These are phyloP conservation scores for Plasmodium gonderi DNA, from an alignment of 169 alveolate genomes.

Conservation along the genomic window DNA sequence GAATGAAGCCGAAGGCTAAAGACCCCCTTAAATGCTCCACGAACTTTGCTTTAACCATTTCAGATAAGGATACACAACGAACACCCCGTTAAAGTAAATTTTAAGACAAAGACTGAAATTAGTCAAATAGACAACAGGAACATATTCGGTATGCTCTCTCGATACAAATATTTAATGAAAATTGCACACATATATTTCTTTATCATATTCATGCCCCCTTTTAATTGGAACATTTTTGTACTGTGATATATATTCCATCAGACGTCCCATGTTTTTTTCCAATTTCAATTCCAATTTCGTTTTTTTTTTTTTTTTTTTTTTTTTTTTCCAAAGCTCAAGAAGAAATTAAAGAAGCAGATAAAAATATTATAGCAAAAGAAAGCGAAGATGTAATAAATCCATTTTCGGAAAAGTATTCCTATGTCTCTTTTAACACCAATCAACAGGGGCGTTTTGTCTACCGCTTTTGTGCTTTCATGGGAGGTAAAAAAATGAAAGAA, in stretches of 20 bases:
- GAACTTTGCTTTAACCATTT: too few relatives aligned
- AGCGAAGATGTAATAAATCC: constrained; percentile 61
- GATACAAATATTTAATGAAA: not conserved
- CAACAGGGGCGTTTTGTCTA: constrained; percentile 53
- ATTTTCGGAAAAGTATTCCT: constrained; percentile 44
- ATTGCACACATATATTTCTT: not conserved
- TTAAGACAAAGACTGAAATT: constrained; percentile 49
- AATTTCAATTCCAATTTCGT: not conserved
- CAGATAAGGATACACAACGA: constrained; percentile 63
- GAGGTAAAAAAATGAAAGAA: constrained; percentile 46
- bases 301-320: not conserved
- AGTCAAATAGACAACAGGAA: constrained; percentile 34
- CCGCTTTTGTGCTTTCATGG: constrained; percentile 51
- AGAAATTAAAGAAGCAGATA: constrained; percentile 63
- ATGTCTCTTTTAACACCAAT: constrained; percentile 34
- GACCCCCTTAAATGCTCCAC: too few relatives aligned
- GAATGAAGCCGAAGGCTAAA: too few relatives aligned
- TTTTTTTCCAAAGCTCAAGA: constrained; percentile 32
- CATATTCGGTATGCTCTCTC: constrained; percentile 26
- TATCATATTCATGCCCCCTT: not conserved
- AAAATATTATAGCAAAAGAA: constrained; percentile 8
- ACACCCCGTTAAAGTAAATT: constrained; percentile 59
- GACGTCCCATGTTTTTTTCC: too few relatives aligned
- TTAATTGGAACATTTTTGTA: not conserved
- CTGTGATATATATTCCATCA: not conserved